Evolutionary conservation across 1,284 basidiomycete species (phyloP).

Genomic region (Trichosporon sp.): DNA sequence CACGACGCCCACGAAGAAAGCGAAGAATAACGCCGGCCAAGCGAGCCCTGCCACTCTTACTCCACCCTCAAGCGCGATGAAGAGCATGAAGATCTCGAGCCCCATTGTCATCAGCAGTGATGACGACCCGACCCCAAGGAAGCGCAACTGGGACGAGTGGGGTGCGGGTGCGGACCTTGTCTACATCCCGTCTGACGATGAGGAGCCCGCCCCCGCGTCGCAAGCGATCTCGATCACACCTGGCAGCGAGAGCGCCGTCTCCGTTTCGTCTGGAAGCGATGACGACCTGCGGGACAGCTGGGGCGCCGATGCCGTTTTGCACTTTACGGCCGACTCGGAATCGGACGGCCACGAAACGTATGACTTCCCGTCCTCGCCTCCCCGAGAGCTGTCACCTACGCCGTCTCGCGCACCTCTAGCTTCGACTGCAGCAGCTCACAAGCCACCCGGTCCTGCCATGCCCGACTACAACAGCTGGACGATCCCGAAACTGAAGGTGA

Average conservation of each 20-base stretch:
- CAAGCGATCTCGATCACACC: slow-evolving; percentile 5
- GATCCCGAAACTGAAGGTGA: slow-evolving; percentile 45
- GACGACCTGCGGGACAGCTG: slow-evolving; percentile 14
- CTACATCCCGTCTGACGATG: slow-evolving; percentile 8
- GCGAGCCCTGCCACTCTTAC: neutral
- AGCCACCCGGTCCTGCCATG: slow-evolving; percentile 36
- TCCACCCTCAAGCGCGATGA: slow-evolving; percentile 24
- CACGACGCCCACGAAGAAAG: neutral
- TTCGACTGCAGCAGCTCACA: neutral
- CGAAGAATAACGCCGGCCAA: neutral
- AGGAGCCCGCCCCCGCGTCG: neutral
- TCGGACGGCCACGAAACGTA: neutral
- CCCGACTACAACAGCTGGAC: slow-evolving; percentile 50
- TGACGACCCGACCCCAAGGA: neutral
- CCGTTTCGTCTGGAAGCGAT: neutral
- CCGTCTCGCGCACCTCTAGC: neutral
- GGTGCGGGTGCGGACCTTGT: slow-evolving; percentile 9
- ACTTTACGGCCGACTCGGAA: slow-evolving; percentile 1
- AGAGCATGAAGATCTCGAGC: slow-evolving; percentile 9
- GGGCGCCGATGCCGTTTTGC: slow-evolving; percentile 9
- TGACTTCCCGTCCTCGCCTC: neutral
- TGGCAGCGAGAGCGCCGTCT: neutral
- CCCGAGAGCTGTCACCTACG: neutral
- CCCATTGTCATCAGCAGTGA: slow-evolving; percentile 22
- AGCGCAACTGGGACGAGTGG: slow-evolving; percentile 2